These are phyloP conservation scores for Cryptosporidium parvum DNA, from an alignment of 169 alveolate species.

Conservation along the genomic window DNA sequence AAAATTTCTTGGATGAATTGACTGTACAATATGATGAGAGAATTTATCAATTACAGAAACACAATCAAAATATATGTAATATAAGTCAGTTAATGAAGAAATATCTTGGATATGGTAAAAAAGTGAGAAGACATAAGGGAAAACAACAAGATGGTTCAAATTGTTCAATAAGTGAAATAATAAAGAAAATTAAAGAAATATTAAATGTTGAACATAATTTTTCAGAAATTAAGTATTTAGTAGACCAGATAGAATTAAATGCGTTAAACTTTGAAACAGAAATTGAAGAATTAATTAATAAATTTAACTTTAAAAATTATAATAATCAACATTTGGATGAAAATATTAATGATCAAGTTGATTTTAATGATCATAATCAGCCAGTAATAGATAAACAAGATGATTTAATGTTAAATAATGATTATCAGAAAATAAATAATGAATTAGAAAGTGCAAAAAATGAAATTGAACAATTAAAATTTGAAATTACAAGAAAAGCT, in stretches of 20 bases:
- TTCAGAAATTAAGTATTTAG: constrained; percentile 27
- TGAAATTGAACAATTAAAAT: constrained; percentile 51
- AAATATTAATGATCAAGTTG: not conserved
- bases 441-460: constrained; percentile 49
- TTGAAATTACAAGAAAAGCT: constrained; percentile 35
- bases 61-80: constrained; percentile 2
- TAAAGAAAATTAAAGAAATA: constrained; percentile 22
- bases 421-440: constrained; percentile 5
- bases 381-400: not conserved
- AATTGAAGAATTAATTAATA: constrained; percentile 16
- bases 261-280: constrained; percentile 29
- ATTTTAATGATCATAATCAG: not conserved
- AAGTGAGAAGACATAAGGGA: not conserved
- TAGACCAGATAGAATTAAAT: constrained; percentile 14
- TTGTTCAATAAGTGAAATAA: constrained; percentile 26
- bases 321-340: not conserved
- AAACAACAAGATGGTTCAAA: not conserved
- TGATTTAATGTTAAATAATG: not conserved
- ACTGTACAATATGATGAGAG: constrained; percentile 54
- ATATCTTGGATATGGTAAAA: constrained; percentile 12
- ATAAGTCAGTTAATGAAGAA: constrained; percentile 7
- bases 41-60: constrained; percentile 29
- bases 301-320: not conserved
- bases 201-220: constrained; percentile 7
- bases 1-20: constrained; percentile 49